Conservation (phyloP, 768 basidiomycete species). For the Leccinum sublutescens region DNA sequence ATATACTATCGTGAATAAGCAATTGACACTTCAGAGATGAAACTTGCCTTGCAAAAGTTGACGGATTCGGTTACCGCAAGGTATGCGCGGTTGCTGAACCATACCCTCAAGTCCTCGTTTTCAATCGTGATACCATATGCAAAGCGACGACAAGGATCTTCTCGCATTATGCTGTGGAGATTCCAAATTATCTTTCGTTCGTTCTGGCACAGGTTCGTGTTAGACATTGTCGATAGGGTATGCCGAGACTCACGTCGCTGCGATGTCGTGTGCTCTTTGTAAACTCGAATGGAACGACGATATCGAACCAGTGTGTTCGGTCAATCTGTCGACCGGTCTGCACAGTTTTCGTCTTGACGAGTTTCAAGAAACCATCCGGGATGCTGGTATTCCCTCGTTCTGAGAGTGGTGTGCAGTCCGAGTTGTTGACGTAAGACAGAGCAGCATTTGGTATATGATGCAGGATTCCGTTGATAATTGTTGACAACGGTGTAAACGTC, state of each 20-base stretch:
- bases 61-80: background rate
- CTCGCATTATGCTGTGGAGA: background rate
- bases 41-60: background rate
- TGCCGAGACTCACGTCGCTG: background rate
- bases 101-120: background rate
- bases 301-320: too few relatives aligned
- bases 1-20: background rate
- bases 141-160: background rate
- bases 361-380: background rate
- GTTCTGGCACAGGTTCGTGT: background rate
- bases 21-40: background rate
- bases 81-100: background rate
- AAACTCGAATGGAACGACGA: background rate
- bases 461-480: background rate
- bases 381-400: background rate
- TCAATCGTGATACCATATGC: too few relatives aligned
- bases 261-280: background rate
- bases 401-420: background rate
- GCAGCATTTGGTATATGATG: background rate
- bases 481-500: fast-evolving
- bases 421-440: background rate
- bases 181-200: background rate
- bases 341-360: background rate
- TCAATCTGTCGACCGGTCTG: background rate
- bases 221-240: too few relatives aligned